phyloP scores from a whole-genome alignment of 257 asterid genomes.

The Solanum etuberosum region DNA sequence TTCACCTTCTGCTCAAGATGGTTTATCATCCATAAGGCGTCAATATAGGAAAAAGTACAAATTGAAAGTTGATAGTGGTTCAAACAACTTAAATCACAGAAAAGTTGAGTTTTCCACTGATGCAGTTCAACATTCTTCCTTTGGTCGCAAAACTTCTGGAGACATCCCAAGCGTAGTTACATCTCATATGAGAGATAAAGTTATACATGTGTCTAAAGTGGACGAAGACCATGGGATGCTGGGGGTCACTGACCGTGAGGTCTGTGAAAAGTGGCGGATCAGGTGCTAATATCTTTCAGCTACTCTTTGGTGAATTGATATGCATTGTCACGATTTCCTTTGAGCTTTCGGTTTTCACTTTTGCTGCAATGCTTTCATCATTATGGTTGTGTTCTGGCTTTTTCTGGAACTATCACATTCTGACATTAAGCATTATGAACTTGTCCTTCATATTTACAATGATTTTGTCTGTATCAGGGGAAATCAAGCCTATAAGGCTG shows the following conservation, averaged over 20 bases:
- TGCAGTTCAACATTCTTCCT: slow-evolving; percentile 6
- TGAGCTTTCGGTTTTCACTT: not conserved
- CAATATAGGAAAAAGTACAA: slow-evolving; percentile 77
- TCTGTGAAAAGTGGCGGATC: slow-evolving; percentile 74
- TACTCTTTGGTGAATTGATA: not conserved
- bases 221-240: slow-evolving; percentile 27
- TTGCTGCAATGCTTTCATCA: not conserved
- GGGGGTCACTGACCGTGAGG: slow-evolving; percentile 27
- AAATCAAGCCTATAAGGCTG: slow-evolving; percentile 68
- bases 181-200: not conserved
- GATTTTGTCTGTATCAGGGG: slow-evolving; percentile 49
- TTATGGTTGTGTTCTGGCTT: not conserved
- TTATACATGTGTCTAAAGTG: not conserved
- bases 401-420: not conserved
- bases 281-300: slow-evolving; percentile 33
- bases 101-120: slow-evolving; percentile 9
- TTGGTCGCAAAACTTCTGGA: slow-evolving; percentile 5
- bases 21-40: slow-evolving; percentile 46
- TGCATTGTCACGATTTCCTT: not conserved
- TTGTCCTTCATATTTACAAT: slow-evolving; percentile 1
- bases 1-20: slow-evolving; percentile 38
- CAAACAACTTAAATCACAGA: slow-evolving; percentile 15
- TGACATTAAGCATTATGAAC: not conserved
- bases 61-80: slow-evolving; percentile 40
- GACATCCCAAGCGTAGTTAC: slow-evolving; percentile 4